Percentiles rank a stretch among this genome's conserved stretches.
Conservation (phyloP, 352 stramenopile species). For the Thraustochytrium striatum region DNA sequence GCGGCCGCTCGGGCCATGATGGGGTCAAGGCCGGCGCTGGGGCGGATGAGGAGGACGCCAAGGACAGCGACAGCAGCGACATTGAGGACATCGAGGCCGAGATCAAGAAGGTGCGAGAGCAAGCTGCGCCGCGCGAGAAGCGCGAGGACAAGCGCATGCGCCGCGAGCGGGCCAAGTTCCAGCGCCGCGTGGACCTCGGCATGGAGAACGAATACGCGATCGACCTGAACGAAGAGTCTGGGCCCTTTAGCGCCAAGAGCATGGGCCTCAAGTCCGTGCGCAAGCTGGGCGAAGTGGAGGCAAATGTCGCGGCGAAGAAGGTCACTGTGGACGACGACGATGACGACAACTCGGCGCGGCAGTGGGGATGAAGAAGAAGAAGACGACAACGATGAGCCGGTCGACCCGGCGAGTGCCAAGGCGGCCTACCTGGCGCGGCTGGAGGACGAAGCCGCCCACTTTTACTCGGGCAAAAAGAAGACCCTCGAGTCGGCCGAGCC, state of each 20-base stretch:
- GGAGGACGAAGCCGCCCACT: conserved; percentile 25
- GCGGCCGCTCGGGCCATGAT: conserved; percentile 60
- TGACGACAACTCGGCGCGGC: background rate
- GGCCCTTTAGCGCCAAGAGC: conserved; percentile 31
- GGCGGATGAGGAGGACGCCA: conserved; percentile 58
- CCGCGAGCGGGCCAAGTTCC: conserved; percentile 38
- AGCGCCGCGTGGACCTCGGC: conserved; percentile 44
- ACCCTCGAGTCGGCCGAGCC: conserved; percentile 11
- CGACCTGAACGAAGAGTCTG: conserved; percentile 17
- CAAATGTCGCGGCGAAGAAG: background rate
- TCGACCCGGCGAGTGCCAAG: background rate
- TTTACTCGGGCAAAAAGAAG: background rate
- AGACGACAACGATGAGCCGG: conserved; percentile 31
- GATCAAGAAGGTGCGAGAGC: conserved; percentile 9
- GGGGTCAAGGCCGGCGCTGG: conserved; percentile 63
- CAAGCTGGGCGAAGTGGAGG: conserved; percentile 13
- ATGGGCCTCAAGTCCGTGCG: conserved; percentile 11
- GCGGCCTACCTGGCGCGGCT: background rate
- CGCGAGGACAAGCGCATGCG: conserved; percentile 39
- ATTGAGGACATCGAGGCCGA: conserved; percentile 44
- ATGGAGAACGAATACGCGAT: conserved; percentile 46
- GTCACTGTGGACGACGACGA: background rate
- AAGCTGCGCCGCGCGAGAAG: conserved; percentile 28
- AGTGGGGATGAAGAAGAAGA: conserved; percentile 36
- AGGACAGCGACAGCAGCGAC: conserved; percentile 56